phyloP scores from a whole-genome alignment of 2,329 filamentous ascomycete genomes.

The Stemphylium vesicarium region DNA sequence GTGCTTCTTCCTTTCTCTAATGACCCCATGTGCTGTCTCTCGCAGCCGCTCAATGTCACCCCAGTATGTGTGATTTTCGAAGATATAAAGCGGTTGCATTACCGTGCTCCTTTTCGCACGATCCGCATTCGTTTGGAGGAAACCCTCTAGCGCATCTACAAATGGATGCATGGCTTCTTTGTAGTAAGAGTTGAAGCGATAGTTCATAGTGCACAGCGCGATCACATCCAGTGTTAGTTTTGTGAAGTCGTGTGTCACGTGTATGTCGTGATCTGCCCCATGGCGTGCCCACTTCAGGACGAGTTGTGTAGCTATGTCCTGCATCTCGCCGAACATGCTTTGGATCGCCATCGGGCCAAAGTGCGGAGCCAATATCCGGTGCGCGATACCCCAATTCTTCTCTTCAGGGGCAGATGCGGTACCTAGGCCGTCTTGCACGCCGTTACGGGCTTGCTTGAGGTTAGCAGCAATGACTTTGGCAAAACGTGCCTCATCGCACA shows the following conservation, averaged over 20 bases:
- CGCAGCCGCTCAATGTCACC: background rate
- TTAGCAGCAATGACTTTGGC: background rate
- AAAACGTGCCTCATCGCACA: background rate
- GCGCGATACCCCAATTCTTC: conserved; percentile 34
- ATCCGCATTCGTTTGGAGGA: too few relatives aligned
- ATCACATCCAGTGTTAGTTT: conserved; percentile 37
- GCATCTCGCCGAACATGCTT: conserved; percentile 63
- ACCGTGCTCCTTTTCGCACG: too few relatives aligned
- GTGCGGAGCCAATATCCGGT: conserved; percentile 67
- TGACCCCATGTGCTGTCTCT: background rate
- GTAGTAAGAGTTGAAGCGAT: conserved; percentile 42
- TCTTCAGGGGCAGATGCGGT: conserved; percentile 21
- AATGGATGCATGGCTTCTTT: conserved; percentile 34
- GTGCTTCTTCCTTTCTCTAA: background rate
- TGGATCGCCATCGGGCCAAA: conserved; percentile 71
- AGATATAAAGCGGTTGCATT: too few relatives aligned
- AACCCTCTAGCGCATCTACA: conserved; percentile 30
- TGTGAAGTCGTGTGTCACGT: conserved; percentile 39
- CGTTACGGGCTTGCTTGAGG: conserved; percentile 24
- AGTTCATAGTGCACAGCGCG: conserved; percentile 39
- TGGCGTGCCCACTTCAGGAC: conserved; percentile 65
- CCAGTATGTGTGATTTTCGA: conserved; percentile 43
- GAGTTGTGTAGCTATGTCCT: conserved; percentile 67
- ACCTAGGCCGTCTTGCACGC: conserved; percentile 29
- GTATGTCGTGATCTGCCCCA: conserved; percentile 20